A percentile compares a stretch with the other conserved stretches of the same genome.
Conservation (phyloP, 805 yeast genomes). For the Candida xyloterini region DNA sequence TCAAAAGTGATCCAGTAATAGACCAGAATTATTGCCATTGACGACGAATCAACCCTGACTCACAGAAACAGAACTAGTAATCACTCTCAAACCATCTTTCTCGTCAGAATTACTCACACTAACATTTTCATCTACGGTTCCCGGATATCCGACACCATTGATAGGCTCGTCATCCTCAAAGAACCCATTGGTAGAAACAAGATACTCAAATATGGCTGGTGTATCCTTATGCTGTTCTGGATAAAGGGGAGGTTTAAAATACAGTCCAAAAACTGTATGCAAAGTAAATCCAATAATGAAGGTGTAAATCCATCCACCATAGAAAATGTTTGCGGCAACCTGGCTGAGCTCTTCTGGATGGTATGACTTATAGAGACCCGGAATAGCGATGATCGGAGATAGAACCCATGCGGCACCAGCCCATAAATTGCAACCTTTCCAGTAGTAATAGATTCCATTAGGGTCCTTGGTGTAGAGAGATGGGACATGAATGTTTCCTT, state of each 20-base stretch:
- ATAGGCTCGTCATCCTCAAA: conserved; percentile 27
- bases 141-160: conserved; percentile 26
- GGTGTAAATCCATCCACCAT: conserved; percentile 27
- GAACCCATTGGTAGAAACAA: conserved; percentile 23
- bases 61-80: background rate
- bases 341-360: conserved; percentile 16
- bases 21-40: no score
- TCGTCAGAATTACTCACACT: background rate
- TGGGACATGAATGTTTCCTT: conserved; percentile 23
- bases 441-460: conserved; percentile 18
- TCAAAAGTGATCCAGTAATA: no score
- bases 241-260: conserved; percentile 20
- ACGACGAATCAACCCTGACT: background rate
- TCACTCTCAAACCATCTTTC: background rate
- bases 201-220: conserved; percentile 23
- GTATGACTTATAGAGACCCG: conserved; percentile 29
- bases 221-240: conserved; percentile 19
- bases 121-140: conserved; percentile 7
- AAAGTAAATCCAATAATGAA: conserved; percentile 18
- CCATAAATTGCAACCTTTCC: conserved; percentile 19
- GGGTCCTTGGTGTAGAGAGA: conserved; percentile 18
- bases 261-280: conserved; percentile 14
- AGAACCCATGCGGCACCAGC: conserved; percentile 19
- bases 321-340: conserved; percentile 21
- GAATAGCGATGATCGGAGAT: conserved; percentile 27